phyloP scores from a whole-genome alignment of 352 stramenopile genomes.

The Phytopythium aichiense region DNA sequence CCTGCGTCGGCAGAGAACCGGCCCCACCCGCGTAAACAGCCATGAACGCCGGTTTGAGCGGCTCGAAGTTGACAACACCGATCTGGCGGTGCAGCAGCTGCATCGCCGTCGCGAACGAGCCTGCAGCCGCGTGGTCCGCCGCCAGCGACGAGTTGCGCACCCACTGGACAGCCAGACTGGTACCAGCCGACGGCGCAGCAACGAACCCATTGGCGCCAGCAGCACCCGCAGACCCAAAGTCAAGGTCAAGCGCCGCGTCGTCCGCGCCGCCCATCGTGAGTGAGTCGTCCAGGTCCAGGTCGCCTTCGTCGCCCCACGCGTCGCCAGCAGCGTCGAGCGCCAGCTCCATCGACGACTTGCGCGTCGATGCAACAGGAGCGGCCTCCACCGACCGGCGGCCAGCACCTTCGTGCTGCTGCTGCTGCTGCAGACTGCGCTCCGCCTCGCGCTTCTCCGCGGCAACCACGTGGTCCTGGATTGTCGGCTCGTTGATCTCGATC shows the following conservation, averaged over 20 bases:
- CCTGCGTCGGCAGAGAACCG: conserved; percentile 83
- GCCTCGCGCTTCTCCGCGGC: conserved; percentile 78
- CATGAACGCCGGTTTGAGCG: conserved; percentile 91
- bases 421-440: conserved; percentile 62
- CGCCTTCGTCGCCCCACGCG: conserved; percentile 80
- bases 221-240: conserved; percentile 37
- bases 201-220: conserved; percentile 74
- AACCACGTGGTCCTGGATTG: conserved; percentile 78
- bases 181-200: conserved; percentile 87
- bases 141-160: conserved; percentile 96
- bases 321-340: conserved; percentile 68
- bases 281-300: conserved; percentile 83
- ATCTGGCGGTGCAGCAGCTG: conserved; percentile 99
- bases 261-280: conserved; percentile 37
- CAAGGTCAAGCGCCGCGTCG: conserved; percentile 46
- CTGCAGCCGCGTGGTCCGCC: conserved; percentile 96
- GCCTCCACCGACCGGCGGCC: conserved; percentile 28
- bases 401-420: conserved; percentile 38
- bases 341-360: conserved; percentile 73
- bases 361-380: conserved; percentile 11
- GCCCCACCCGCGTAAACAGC: conserved; percentile 77
- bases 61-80: conserved; percentile 96
- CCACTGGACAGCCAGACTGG: conserved; percentile 89
- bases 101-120: conserved; percentile 95
- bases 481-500: conserved; percentile 92